These are phyloP conservation scores for Raffaelea arxii DNA, from an alignment of 2,329 filamentous ascomycete genomes.

Conservation along the genomic window DNA sequence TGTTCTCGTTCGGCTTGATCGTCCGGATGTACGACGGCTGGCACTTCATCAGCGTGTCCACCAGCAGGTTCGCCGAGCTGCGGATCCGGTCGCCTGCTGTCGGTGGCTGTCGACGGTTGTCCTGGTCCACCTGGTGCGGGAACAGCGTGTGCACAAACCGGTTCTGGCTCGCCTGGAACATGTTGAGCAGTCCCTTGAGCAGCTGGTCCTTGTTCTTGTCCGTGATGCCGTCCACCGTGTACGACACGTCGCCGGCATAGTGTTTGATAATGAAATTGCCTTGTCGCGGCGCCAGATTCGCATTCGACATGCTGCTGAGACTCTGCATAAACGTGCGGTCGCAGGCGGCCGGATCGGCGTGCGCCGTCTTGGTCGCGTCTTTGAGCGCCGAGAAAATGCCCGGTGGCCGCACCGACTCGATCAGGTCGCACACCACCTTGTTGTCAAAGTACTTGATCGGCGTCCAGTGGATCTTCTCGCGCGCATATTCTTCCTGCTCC, in stretches of 20 bases:
- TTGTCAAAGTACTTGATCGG: slow-evolving; percentile 99
- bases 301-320: slow-evolving; percentile 82
- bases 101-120: slow-evolving; percentile 88
- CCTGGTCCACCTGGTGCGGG: slow-evolving; percentile 86
- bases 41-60: slow-evolving; percentile 93
- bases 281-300: slow-evolving; percentile 84
- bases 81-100: slow-evolving; percentile 96
- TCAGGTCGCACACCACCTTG: slow-evolving; percentile 95
- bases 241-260: slow-evolving; percentile 93
- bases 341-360: slow-evolving; percentile 87
- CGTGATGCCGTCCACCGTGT: slow-evolving; percentile 91
- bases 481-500: slow-evolving; percentile 93
- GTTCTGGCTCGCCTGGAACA: slow-evolving; percentile 78
- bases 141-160: slow-evolving; percentile 80
- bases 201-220: slow-evolving; percentile 99
- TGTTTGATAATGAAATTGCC: slow-evolving; percentile 98
- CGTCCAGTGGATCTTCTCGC: slow-evolving; percentile 96
- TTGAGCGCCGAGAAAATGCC: slow-evolving; percentile 95
- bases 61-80: slow-evolving; percentile 84
- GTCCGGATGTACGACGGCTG: slow-evolving; percentile 97
- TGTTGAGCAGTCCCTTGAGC: slow-evolving; percentile 82
- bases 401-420: slow-evolving; percentile 81
- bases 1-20: slow-evolving; percentile 99
- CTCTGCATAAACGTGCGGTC: slow-evolving; percentile 94
- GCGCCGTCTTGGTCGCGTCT: slow-evolving; percentile 96